These are phyloP conservation scores for Nakaseomyces nivariensis DNA, from an alignment of 1,139 yeast species.

Conservation along the genomic window DNA sequence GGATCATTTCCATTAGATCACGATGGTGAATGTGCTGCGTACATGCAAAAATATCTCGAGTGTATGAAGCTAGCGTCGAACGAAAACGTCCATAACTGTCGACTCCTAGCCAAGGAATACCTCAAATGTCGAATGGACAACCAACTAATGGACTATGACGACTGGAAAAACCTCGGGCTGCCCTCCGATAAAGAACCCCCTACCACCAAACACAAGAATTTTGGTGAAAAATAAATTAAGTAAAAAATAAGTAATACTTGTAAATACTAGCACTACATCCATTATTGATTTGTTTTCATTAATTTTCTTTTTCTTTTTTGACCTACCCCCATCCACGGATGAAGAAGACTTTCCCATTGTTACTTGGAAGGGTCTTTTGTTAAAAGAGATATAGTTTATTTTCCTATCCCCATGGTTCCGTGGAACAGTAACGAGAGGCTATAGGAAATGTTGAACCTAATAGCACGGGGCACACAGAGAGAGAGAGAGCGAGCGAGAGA, in stretches of 20 bases:
- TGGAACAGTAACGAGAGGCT: too few species aligned
- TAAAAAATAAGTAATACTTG: background rate
- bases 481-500: too few species aligned
- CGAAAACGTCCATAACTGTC: constrained; percentile 81
- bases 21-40: constrained; percentile 69
- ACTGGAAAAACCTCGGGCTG: constrained; percentile 76
- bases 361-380: too few species aligned
- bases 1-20: constrained; percentile 96
- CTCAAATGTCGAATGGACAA: constrained; percentile 85
- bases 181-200: constrained; percentile 45
- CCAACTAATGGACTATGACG: constrained; percentile 72
- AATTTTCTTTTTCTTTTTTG: too few species aligned
- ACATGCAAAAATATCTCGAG: constrained; percentile 64
- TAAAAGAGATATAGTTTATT: too few species aligned
- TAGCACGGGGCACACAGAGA: too few species aligned
- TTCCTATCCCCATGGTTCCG: too few species aligned
- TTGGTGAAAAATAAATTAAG: background rate
- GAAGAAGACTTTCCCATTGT: too few species aligned
- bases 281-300: too few species aligned
- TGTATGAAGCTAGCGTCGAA: constrained; percentile 74
- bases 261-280: too few species aligned
- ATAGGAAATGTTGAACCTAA: too few species aligned
- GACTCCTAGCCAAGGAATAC: constrained; percentile 72
- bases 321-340: too few species aligned
- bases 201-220: background rate